A percentile compares a stretch with the other conserved stretches of the same genome.
Conservation (phyloP, 371 early-diverging fungal species). For the Mortierella sp. region DNA sequence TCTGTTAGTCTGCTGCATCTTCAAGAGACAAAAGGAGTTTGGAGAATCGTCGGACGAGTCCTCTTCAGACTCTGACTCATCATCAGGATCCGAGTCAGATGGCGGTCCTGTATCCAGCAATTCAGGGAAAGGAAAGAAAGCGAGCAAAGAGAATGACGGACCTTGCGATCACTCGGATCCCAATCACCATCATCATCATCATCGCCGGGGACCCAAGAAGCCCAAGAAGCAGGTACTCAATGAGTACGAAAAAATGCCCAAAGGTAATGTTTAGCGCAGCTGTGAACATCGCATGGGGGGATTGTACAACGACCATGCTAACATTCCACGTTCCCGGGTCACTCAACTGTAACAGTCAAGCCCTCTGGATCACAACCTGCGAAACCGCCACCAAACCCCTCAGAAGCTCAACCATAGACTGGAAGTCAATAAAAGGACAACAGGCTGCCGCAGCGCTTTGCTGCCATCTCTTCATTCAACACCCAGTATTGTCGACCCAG, state of each 20-base stretch:
- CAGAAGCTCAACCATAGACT: too few relatives aligned
- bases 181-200: conserved; percentile 41
- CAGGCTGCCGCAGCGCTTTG: too few relatives aligned
- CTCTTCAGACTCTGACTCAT: conserved; percentile 58
- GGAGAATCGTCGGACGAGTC: conserved; percentile 76
- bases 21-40: conserved; percentile 75
- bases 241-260: conserved; percentile 77
- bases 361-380: too few relatives aligned
- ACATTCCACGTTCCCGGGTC: too few relatives aligned
- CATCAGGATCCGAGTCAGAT: conserved; percentile 54
- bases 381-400: too few relatives aligned
- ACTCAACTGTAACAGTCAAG: too few relatives aligned
- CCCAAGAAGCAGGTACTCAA: conserved; percentile 68
- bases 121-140: conserved; percentile 13
- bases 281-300: too few relatives aligned
- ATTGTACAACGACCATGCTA: too few relatives aligned
- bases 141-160: conserved; percentile 46
- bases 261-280: too few relatives aligned
- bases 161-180: conserved; percentile 33
- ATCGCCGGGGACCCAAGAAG: conserved; percentile 47
- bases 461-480: too few relatives aligned
- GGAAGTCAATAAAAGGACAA: too few relatives aligned
- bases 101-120: conserved; percentile 31
- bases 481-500: too few relatives aligned
- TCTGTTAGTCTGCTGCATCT: conserved; percentile 86